phyloP scores from a whole-genome alignment of 2,329 filamentous ascomycete species.

The Diaporthe citriasiana region DNA sequence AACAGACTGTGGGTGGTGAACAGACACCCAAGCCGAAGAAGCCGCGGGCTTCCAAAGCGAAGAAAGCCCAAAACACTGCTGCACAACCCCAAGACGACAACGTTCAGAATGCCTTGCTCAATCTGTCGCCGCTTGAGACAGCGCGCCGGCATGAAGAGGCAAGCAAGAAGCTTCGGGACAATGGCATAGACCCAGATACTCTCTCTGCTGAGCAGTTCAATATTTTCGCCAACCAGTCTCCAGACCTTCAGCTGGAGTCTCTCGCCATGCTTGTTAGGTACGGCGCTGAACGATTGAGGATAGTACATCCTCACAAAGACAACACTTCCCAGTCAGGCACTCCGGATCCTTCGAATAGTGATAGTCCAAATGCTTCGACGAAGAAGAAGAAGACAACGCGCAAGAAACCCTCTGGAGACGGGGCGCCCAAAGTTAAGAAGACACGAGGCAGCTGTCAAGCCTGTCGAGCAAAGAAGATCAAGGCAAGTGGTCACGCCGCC shows the following conservation, averaged over 20 bases:
- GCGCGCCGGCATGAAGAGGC: constrained; percentile 65
- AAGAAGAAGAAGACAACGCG: constrained; percentile 49
- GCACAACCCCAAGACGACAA: constrained; percentile 26
- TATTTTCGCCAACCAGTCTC: constrained; percentile 72
- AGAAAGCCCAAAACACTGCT: constrained; percentile 40
- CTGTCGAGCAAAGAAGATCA: constrained; percentile 50
- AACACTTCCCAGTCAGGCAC: constrained; percentile 45
- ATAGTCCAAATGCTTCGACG: constrained; percentile 44
- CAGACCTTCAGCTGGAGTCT: constrained; percentile 67
- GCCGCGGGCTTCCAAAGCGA: constrained; percentile 28
- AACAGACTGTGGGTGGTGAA: constrained; percentile 35
- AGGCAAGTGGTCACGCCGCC: constrained; percentile 45
- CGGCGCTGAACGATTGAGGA: constrained; percentile 69
- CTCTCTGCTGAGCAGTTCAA: constrained; percentile 69
- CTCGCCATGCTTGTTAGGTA: constrained; percentile 70
- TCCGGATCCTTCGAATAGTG: constrained; percentile 40
- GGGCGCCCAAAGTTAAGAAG: constrained; percentile 46
- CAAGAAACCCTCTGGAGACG: constrained; percentile 48
- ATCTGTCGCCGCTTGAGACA: constrained; percentile 62
- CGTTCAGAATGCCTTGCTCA: constrained; percentile 52
- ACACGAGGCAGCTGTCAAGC: constrained; percentile 53
- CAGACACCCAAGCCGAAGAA: constrained; percentile 46
- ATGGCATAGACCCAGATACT: constrained; percentile 65
- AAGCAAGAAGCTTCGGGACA: constrained; percentile 60
- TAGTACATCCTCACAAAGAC: constrained; percentile 66